A percentile compares a stretch with the other conserved stretches of the same genome.
phyloP scores from a whole-genome alignment of 1,139 yeast genomes.

The Hyphopichia wangnamkhiaoensis region DNA sequence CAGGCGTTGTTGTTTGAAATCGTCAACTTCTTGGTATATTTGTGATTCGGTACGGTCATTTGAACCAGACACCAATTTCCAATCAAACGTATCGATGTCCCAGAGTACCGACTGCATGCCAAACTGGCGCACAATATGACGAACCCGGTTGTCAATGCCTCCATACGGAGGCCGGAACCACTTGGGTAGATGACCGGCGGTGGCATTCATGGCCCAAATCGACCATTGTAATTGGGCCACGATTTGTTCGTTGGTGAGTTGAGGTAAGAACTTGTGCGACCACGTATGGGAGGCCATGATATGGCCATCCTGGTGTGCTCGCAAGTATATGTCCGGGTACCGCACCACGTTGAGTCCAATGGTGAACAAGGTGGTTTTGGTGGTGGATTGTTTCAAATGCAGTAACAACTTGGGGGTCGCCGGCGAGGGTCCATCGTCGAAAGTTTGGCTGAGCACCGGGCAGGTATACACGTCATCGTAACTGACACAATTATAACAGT shows the following conservation, averaged over 20 bases:
- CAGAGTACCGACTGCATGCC: conserved; percentile 88
- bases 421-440: conserved; percentile 93
- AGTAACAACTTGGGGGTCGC: conserved; percentile 62
- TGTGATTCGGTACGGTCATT: conserved; percentile 44
- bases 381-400: conserved; percentile 38
- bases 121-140: conserved; percentile 77
- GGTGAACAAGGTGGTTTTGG: conserved; percentile 76
- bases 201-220: conserved; percentile 97
- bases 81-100: conserved; percentile 91
- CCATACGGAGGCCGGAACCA: conserved; percentile 98
- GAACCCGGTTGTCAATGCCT: conserved; percentile 82
- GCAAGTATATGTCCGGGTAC: conserved; percentile 70
- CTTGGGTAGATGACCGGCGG: conserved; percentile 83
- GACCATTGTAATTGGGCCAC: conserved; percentile 94
- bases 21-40: conserved; percentile 54
- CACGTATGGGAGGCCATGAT: conserved; percentile 88
- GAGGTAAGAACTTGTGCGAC: conserved; percentile 86
- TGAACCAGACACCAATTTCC: conserved; percentile 66
- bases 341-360: conserved; percentile 79
- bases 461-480: conserved; percentile 79
- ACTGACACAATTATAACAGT: conserved; percentile 79
- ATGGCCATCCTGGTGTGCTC: conserved; percentile 64
- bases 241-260: conserved; percentile 72
- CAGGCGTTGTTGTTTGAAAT: conserved; percentile 46
- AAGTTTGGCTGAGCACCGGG: conserved; percentile 75